Base-by-base conservation (phyloP, 2,329 filamentous ascomycete species). In the Rutstroemia sp. region DNA sequence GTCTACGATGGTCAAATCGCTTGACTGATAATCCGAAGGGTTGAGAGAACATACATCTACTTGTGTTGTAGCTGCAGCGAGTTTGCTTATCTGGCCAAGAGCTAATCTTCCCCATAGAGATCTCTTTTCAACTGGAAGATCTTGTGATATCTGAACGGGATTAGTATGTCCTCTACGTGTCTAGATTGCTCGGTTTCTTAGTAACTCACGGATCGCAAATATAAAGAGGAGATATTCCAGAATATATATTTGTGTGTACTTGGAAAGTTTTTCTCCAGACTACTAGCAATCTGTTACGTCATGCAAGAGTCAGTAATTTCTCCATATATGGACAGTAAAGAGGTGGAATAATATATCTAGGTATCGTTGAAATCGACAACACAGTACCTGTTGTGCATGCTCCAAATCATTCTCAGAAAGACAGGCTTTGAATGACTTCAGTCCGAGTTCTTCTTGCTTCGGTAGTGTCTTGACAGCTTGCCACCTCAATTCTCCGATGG, bases 141-240 rank as follows among this genome's bases (percentile, higher is more conserved):
- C 59, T 51, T 47, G 45, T 10, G 63, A 64, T 39, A 59, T 60
- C 66, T 68, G 48, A 16, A 10, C 1, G 49, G 14, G 25, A 17
- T n/a, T 65, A 65, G 57, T 38, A 44, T n/a, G 25, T 23, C 42
- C 19, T 25, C 9, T 45, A 10, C 39, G n/a, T 9, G 21, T n/a
- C 5, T 45, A 14, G 4, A 6, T 38, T 7, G 21, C 38, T 30
- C 6, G 7, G 53, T 23, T 34, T 8, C 38, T 21, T 9, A 14
- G 40, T n/a, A 34, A 59, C 62, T 63, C 60, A 68, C 67, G n/a
- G 67, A 65, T 54, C 61, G 67, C 23, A 69, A 51, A 54, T 66
- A 67, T 56, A 66, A 64, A 5, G 63, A 61, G 14, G 68, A 61
- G 17, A 71, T 64, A 25, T 66, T 69, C 68, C 68, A 71, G 50